Evolutionary conservation across 352 stramenopile species (phyloP), one percentile per base, ranked within the genome.

Genomic region (Phytophthora sp.): DNA sequence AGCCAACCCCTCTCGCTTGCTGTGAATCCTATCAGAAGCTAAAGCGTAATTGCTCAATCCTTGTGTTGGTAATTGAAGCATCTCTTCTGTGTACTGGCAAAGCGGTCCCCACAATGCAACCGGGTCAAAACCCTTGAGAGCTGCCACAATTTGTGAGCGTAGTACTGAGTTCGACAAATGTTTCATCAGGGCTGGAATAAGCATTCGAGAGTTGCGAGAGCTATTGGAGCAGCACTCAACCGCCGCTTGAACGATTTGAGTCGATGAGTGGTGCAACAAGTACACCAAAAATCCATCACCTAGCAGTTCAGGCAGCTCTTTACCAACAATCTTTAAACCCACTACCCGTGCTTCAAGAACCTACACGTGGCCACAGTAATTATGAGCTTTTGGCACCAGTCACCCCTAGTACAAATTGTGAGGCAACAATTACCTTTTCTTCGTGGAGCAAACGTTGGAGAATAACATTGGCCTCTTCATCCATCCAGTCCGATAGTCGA

Each of bases 251-350:
- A 96, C 73, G 17, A 96, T 91, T 39, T 79, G 73, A 28, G 74
- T 66, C 12, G 81, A 92, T 1, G 72, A 70, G 27, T 96, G 77
- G 35, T 96, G 80, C 17, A 96, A 76, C 34, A 96, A 55, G 58
- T 94, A 96, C 8, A 96, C 87, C 7, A 96, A 34, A 56, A 89
- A 96, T 0, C 87, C 87, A 52, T 96, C 87, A 3, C 87, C 81
- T 4, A 96, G 62, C 15, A 96, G 63, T 46, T 96, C 87, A 5
- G 87, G 85, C 2, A 96, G 54, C 37, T 94, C 82, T 60, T 85
- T 91, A 1, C 87, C 86, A 1, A 96, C 78, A 50, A 94, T 92
- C 50, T 87, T 91, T 23, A 96, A 69, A 26, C 85, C 88, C 24
- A 92, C 77, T 1, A 96, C 87, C 4, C 87, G 84, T 5, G 82